phyloP scores from a whole-genome alignment of 345 rosid genomes.

The Aegle marmelos region DNA sequence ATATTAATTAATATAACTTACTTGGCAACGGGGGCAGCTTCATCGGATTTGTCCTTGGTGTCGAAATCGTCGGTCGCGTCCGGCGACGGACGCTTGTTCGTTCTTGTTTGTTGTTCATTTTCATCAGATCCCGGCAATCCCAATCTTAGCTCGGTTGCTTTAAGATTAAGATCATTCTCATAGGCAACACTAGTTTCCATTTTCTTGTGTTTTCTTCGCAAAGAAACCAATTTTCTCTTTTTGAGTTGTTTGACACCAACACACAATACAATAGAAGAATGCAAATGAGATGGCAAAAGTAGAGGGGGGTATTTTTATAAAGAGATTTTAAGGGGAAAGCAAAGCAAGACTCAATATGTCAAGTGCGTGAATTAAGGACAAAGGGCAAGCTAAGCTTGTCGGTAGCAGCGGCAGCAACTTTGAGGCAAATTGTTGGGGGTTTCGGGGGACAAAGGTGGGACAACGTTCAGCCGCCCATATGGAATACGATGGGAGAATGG shows the following conservation, averaged over 20 bases:
- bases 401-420: conserved; percentile 64
- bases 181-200: conserved; percentile 41
- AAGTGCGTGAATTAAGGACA: conserved; percentile 52
- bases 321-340: background rate
- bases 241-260: background rate
- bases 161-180: conserved; percentile 63
- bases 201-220: background rate
- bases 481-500: conserved; percentile 19
- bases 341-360: conserved; percentile 7
- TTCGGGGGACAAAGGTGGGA: conserved; percentile 74
- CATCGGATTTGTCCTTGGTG: conserved; percentile 24
- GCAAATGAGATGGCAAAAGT: conserved; percentile 24
- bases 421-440: conserved; percentile 58
- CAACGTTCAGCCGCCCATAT: conserved; percentile 64
- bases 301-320: conserved; percentile 33
- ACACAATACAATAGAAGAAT: background rate
- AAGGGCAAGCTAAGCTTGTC: conserved; percentile 85
- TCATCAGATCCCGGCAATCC: conserved; percentile 77
- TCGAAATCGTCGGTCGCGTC: conserved; percentile 23
- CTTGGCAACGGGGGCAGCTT: conserved; percentile 60
- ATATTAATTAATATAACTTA: conserved; percentile 27
- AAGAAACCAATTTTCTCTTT: background rate
- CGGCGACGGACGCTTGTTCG: conserved; percentile 48
- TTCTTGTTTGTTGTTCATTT: conserved; percentile 36
- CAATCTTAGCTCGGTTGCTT: conserved; percentile 84